Evolutionary conservation across 2,329 filamentous ascomycete species (phyloP).

Genomic region (Pseudopyrenochaeta lycopersici): DNA sequence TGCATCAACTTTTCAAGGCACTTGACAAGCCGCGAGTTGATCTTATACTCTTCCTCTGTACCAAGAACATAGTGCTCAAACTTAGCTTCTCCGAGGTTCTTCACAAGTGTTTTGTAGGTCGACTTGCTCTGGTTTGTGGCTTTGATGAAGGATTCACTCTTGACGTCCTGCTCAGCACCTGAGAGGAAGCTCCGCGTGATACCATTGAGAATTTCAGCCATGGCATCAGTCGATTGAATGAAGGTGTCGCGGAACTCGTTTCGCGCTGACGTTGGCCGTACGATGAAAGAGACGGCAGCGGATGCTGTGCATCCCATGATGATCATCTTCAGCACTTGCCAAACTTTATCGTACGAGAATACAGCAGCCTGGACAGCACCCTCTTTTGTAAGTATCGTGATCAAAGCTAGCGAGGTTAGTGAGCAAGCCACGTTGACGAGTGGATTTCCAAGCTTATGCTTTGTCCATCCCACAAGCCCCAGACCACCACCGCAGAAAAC

Average conservation of each 20-base stretch:
- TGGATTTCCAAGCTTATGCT: constrained; percentile 79
- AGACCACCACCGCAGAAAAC: constrained; percentile 87
- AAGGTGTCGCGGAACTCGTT: constrained; percentile 77
- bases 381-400: constrained; percentile 90
- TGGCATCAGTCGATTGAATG: constrained; percentile 74
- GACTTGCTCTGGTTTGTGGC: constrained; percentile 71
- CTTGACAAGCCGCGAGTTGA: constrained; percentile 82
- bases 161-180: constrained; percentile 80
- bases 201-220: constrained; percentile 82
- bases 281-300: constrained; percentile 64
- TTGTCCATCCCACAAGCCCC: constrained; percentile 88
- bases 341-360: constrained; percentile 84
- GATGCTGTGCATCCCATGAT: constrained; percentile 67
- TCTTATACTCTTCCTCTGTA: constrained; percentile 77
- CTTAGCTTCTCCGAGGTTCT: constrained; percentile 84
- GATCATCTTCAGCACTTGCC: constrained; percentile 67
- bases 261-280: constrained; percentile 82
- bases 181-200: constrained; percentile 86
- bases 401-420: constrained; percentile 85
- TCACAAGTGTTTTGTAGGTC: constrained; percentile 75
- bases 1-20: constrained; percentile 87
- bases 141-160: constrained; percentile 70
- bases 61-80: constrained; percentile 87
- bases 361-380: constrained; percentile 83
- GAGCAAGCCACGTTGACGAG: constrained; percentile 83